These are phyloP conservation scores for Pichia sp. DNA, from an alignment of 1,139 yeast species.

Conservation along the genomic window DNA sequence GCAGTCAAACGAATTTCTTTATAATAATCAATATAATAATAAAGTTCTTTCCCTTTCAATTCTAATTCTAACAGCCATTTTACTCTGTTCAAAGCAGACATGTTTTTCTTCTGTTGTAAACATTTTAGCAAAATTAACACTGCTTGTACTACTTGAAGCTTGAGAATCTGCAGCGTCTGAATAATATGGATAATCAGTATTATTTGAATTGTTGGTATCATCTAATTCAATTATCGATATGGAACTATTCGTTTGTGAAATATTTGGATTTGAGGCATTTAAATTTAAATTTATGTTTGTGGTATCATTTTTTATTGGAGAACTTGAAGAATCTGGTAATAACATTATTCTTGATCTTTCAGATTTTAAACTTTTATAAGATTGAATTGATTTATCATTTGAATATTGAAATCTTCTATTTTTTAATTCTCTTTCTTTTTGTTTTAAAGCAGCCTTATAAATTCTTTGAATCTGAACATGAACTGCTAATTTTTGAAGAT, in stretches of 20 bases:
- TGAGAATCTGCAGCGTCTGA: conserved; percentile 20
- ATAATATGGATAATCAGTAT: conserved; percentile 9
- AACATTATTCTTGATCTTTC: conserved; percentile 16
- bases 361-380: conserved; percentile 17
- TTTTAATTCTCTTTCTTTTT: conserved; percentile 22
- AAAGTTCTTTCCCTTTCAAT: conserved; percentile 27
- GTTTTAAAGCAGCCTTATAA: conserved; percentile 37
- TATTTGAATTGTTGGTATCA: conserved; percentile 3
- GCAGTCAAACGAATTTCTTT: not conserved
- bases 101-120: conserved; percentile 24
- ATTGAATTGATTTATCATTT: conserved; percentile 12
- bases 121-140: conserved; percentile 10
- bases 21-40: not conserved
- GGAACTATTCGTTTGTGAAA: not conserved
- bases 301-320: conserved; percentile 1
- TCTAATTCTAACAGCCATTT: conserved; percentile 28
- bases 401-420: conserved; percentile 10
- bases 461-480: conserved; percentile 59
- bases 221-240: conserved; percentile 3
- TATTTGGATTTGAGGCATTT: not conserved
- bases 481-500: conserved; percentile 46
- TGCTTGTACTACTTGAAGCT: conserved; percentile 17
- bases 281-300: not conserved
- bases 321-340: conserved; percentile 6
- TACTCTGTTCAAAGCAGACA: conserved; percentile 26